Percentiles rank a stretch among this genome's conserved stretches.
phyloP scores from a whole-genome alignment of 2,329 filamentous ascomycete genomes.

The Ophiostoma sp. region DNA sequence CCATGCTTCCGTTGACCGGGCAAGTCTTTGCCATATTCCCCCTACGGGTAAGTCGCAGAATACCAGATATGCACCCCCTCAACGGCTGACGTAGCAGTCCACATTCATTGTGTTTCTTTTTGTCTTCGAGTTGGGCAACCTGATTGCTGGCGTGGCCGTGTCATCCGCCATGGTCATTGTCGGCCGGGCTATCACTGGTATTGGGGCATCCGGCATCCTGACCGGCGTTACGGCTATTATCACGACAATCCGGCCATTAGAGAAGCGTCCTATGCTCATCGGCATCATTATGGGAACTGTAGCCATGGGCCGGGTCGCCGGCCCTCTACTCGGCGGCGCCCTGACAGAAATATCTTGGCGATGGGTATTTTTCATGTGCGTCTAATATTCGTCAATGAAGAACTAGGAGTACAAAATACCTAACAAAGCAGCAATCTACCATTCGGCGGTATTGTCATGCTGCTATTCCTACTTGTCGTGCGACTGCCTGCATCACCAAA shows the following conservation, averaged over 20 bases:
- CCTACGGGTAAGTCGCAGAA: background rate
- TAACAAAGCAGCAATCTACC: background rate
- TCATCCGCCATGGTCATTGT: background rate
- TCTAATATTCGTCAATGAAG: background rate
- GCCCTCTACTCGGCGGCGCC: background rate
- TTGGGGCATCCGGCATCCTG: background rate
- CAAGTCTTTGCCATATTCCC: background rate
- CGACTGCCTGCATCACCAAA: background rate
- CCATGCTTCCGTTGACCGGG: background rate
- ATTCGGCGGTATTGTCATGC: background rate
- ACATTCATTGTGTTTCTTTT: background rate
- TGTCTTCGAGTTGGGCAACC: background rate
- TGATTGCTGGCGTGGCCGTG: background rate
- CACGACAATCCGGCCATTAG: background rate
- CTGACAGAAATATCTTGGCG: background rate
- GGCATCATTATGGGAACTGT: background rate
- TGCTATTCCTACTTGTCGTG: background rate
- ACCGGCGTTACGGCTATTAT: background rate
- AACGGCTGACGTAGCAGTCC: background rate
- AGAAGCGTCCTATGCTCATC: background rate
- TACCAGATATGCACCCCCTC: no score
- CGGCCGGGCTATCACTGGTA: background rate
- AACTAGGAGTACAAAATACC: background rate
- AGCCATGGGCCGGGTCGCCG: background rate
- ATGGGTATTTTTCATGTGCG: background rate